Base-by-base conservation (phyloP, 78 protist genomes). In the Cavenderia fasciculata region DNA sequence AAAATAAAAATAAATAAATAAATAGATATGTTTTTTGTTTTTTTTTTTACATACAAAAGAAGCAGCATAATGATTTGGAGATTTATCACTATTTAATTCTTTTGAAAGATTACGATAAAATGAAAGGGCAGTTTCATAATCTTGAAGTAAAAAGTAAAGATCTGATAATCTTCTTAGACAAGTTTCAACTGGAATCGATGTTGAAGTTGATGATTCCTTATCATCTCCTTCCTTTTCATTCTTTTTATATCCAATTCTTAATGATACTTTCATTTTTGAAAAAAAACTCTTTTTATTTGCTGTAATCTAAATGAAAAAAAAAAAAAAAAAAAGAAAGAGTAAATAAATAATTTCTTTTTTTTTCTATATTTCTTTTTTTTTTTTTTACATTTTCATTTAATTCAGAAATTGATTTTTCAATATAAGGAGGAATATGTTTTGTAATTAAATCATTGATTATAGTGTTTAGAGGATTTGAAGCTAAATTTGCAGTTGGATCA, bases 261-360 rank as follows among this genome's bases (percentile, higher is more conserved):
- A 68, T 75, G 86, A 43, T 44, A 66, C 74, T 56, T 82, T 82
- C 44, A 82, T 61, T 47, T 82, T 82, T 40, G 90, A 82, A 44
- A 82, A 82, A 47, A 82, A 82, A 33, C 72, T 68, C 61, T 82
- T 82, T 33, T 68, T 82, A 56, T 82, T 82, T 40, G 90, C 61
- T 21, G 61, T 78, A 68, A 82, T 82, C 90, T 79, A 65, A 11
- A 11, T 2, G n/a, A n/a, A n/a, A n/a, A n/a, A n/a, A n/a, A n/a
- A n/a, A n/a, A n/a, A n/a, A n/a, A n/a, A n/a, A n/a, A n/a, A n/a
- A n/a, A n/a, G n/a, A n/a, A n/a, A n/a, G n/a, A n/a, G n/a, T n/a
- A n/a, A n/a, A n/a, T n/a, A n/a, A n/a, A n/a, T n/a, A n/a, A n/a
- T n/a, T n/a, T n/a, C n/a, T n/a, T n/a, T n/a, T n/a, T n/a, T n/a